phyloP scores from a whole-genome alignment of 2,329 filamentous ascomycete genomes.

The Paraphaeosphaeria sporulosa region DNA sequence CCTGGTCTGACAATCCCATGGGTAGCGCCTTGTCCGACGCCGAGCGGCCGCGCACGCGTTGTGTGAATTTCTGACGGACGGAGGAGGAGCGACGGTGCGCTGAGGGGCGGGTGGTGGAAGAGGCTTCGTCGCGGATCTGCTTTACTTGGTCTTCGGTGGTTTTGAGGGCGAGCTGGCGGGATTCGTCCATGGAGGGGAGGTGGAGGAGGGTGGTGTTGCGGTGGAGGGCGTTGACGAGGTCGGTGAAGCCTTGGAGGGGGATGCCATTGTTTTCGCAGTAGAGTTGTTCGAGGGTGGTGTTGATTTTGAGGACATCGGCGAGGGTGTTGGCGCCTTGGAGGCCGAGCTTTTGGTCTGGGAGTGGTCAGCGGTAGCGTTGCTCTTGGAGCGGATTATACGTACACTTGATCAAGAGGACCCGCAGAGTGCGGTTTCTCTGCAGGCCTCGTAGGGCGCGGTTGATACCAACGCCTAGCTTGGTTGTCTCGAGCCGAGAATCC shows the following conservation, averaged over 20 bases:
- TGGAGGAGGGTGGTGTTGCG: constrained; percentile 69
- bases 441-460: constrained; percentile 71
- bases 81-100: constrained; percentile 41
- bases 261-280: constrained; percentile 77
- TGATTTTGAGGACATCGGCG: constrained; percentile 71
- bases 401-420: constrained; percentile 68
- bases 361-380: constrained; percentile 22
- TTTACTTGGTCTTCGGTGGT: constrained; percentile 65
- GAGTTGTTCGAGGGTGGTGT: constrained; percentile 68
- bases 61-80: constrained; percentile 44
- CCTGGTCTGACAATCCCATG: constrained; percentile 53
- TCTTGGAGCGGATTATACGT: constrained; percentile 17
- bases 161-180: constrained; percentile 68
- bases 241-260: constrained; percentile 73
- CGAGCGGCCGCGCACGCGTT: constrained; percentile 37
- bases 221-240: constrained; percentile 72
- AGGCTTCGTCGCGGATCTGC: constrained; percentile 55
- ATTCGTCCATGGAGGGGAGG: constrained; percentile 69
- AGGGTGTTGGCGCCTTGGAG: constrained; percentile 74
- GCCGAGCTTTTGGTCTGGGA: constrained; percentile 68
- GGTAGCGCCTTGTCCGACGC: constrained; percentile 34
- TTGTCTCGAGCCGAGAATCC: constrained; percentile 74
- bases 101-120: constrained; percentile 33
- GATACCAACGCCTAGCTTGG: constrained; percentile 72
- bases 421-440: constrained; percentile 68